These are phyloP conservation scores for Phytophthora crassamura DNA, from an alignment of 352 stramenopile species.

Conservation along the genomic window DNA sequence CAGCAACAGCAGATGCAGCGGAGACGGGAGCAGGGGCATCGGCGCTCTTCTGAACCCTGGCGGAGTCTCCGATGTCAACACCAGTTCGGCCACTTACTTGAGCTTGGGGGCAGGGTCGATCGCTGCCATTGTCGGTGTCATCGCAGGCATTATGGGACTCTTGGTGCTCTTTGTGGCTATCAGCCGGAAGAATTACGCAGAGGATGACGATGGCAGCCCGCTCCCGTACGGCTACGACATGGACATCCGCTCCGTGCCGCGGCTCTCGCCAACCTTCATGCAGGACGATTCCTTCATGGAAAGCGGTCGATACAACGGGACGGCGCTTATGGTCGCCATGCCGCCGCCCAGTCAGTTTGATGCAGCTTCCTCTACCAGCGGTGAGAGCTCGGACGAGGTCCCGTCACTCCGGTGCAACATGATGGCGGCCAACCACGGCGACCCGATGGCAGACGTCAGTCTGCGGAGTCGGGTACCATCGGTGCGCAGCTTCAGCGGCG, in stretches of 20 bases:
- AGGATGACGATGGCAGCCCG: slow-evolving; percentile 62
- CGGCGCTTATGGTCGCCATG: slow-evolving; percentile 33
- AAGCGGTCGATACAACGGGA: slow-evolving; percentile 29
- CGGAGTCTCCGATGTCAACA: slow-evolving; percentile 49
- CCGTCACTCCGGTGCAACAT: slow-evolving; percentile 24
- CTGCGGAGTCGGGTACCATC: slow-evolving; percentile 23
- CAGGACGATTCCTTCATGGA: slow-evolving; percentile 46
- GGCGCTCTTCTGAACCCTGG: slow-evolving; percentile 34
- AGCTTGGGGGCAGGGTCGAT: slow-evolving; percentile 69
- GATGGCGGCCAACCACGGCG: slow-evolving; percentile 14
- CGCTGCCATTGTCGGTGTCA: slow-evolving; percentile 72
- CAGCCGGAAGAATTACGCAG: slow-evolving; percentile 62
- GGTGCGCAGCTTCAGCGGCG: slow-evolving; percentile 21
- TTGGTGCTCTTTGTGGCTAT: slow-evolving; percentile 66
- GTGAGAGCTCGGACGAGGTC: slow-evolving; percentile 35
- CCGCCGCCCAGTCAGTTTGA: slow-evolving; percentile 23
- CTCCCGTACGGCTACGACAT: slow-evolving; percentile 52
- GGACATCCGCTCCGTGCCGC: slow-evolving; percentile 46
- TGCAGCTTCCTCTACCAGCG: slow-evolving; percentile 23
- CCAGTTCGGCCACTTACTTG: slow-evolving; percentile 57
- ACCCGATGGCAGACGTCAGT: slow-evolving; percentile 24
- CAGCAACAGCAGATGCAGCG: slow-evolving; percentile 19
- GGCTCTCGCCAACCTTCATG: slow-evolving; percentile 66
- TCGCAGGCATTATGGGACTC: slow-evolving; percentile 67
- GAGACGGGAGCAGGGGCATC: slow-evolving; percentile 11